Percentiles rank a stretch among this genome's conserved stretches.
Evolutionary conservation across 495 filamentous ascomycete species (phyloP).

Genomic region (Neurospora discreta): DNA sequence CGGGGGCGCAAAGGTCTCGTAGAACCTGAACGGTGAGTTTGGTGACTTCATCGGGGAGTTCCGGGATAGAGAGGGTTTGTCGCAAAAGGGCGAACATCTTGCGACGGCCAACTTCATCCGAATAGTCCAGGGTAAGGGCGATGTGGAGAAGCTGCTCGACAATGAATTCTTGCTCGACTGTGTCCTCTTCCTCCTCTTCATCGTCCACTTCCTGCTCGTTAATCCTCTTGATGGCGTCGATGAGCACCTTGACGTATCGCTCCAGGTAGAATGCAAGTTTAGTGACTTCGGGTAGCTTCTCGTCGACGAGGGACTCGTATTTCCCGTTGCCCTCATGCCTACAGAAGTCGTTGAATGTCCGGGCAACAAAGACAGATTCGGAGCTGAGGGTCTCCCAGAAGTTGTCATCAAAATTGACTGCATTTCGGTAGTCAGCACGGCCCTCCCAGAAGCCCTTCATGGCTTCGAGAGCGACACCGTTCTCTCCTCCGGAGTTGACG

Average conservation of each 20-base stretch:
- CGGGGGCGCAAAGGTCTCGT: slow-evolving; percentile 64
- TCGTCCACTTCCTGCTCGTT: slow-evolving; percentile 42
- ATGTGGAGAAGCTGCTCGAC: slow-evolving; percentile 93
- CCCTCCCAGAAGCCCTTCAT: slow-evolving; percentile 96
- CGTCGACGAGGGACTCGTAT: slow-evolving; percentile 63
- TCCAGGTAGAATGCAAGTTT: slow-evolving; percentile 75
- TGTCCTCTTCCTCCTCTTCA: slow-evolving; percentile 66
- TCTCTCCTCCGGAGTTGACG: slow-evolving; percentile 78
- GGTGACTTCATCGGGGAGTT: slow-evolving; percentile 85
- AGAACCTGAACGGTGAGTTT: slow-evolving; percentile 78
- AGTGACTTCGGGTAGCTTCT: slow-evolving; percentile 91
- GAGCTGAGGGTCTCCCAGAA: slow-evolving; percentile 84
- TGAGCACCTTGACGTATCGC: slow-evolving; percentile 62
- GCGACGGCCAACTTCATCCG: slow-evolving; percentile 84
- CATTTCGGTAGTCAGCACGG: slow-evolving; percentile 79
- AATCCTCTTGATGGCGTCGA: slow-evolving; percentile 51
- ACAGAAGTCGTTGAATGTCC: slow-evolving; percentile 92
- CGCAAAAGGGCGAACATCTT: slow-evolving; percentile 89
- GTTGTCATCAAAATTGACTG: slow-evolving; percentile 64
- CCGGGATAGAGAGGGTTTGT: slow-evolving; percentile 71
- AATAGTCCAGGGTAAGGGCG: slow-evolving; percentile 81
- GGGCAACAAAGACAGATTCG: slow-evolving; percentile 76
- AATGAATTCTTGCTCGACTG: slow-evolving; percentile 80
- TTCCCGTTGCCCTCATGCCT: slow-evolving; percentile 55
- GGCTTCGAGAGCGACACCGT: slow-evolving; percentile 80